These are phyloP conservation scores for Phytophthora pluvialis DNA, from an alignment of 352 stramenopile genomes.

Conservation along the genomic window DNA sequence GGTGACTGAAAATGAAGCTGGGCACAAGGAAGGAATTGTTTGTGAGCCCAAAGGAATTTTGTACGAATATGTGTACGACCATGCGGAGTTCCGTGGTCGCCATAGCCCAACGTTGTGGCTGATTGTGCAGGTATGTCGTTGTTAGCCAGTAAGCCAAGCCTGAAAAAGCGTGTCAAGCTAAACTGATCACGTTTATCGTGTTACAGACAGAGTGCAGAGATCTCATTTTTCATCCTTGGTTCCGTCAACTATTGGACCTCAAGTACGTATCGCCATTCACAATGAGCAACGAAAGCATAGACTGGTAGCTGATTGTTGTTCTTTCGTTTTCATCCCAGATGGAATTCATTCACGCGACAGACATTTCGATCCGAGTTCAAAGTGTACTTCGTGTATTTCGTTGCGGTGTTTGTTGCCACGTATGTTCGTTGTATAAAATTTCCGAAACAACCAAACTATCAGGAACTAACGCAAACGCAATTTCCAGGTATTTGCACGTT, in stretches of 20 bases:
- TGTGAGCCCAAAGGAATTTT: constrained; percentile 82
- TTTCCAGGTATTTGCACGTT: constrained; percentile 69
- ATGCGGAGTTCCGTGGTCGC: constrained; percentile 69
- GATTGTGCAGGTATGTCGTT: constrained; percentile 58
- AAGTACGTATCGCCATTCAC: constrained; percentile 48
- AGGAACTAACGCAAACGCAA: neutral
- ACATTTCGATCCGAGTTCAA: constrained; percentile 80
- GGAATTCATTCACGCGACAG: constrained; percentile 74
- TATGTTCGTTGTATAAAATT: constrained; percentile 30
- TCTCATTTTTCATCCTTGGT: constrained; percentile 79
- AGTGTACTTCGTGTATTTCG: constrained; percentile 81
- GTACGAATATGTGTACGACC: constrained; percentile 86
- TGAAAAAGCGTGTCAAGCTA: neutral
- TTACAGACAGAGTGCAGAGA: constrained; percentile 79
- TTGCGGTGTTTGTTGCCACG: constrained; percentile 77
- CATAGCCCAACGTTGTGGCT: constrained; percentile 64
- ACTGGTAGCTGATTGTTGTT: neutral
- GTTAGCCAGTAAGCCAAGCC: no score
- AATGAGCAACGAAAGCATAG: neutral
- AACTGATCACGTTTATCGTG: neutral
- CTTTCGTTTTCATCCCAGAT: constrained; percentile 38
- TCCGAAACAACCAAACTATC: no score
- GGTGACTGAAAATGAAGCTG: constrained; percentile 38
- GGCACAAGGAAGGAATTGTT: constrained; percentile 64
- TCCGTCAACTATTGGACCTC: constrained; percentile 76